Percentiles rank a stretch among this genome's conserved stretches.
These are phyloP conservation scores for Trametes versicolor DNA, from an alignment of 1,284 basidiomycete genomes.

Conservation along the genomic window DNA sequence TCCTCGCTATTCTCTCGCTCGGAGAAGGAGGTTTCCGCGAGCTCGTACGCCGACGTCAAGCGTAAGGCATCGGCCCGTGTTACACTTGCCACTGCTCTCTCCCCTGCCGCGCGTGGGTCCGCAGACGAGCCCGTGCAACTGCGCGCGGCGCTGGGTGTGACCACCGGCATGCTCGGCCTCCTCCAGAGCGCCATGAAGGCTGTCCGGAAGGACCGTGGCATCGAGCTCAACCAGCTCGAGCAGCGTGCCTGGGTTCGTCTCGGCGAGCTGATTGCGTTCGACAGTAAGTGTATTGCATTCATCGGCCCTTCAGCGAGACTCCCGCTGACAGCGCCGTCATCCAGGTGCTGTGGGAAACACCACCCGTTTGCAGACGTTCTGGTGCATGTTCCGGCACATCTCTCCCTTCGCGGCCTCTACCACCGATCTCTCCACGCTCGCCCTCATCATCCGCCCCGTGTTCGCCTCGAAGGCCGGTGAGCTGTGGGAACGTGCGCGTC, in stretches of 20 bases:
- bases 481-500: constrained; percentile 45
- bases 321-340: background rate
- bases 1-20: constrained; percentile 28
- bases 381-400: constrained; percentile 56
- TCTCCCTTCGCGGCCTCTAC: constrained; percentile 51
- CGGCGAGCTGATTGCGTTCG: constrained; percentile 60
- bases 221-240: constrained; percentile 56
- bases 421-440: constrained; percentile 64
- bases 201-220: constrained; percentile 42
- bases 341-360: constrained; percentile 49
- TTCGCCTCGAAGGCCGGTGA: constrained; percentile 49
- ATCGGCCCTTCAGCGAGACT: background rate
- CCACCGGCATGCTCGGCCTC: constrained; percentile 52
- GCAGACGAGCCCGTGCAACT: constrained; percentile 51
- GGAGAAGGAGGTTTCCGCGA: constrained; percentile 1
- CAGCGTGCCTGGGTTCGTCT: constrained; percentile 63
- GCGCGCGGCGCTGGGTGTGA: constrained; percentile 52
- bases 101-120: constrained; percentile 46
- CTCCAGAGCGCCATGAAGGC: constrained; percentile 47
- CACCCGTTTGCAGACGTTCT: constrained; percentile 60
- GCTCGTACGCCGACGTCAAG: constrained; percentile 9
- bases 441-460: constrained; percentile 59
- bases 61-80: constrained; percentile 36
- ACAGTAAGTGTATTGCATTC: constrained; percentile 42
- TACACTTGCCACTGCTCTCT: constrained; percentile 48